Base-by-base conservation (phyloP, 2,329 filamentous ascomycete species). In the Pseudohalonectria lignicola region DNA sequence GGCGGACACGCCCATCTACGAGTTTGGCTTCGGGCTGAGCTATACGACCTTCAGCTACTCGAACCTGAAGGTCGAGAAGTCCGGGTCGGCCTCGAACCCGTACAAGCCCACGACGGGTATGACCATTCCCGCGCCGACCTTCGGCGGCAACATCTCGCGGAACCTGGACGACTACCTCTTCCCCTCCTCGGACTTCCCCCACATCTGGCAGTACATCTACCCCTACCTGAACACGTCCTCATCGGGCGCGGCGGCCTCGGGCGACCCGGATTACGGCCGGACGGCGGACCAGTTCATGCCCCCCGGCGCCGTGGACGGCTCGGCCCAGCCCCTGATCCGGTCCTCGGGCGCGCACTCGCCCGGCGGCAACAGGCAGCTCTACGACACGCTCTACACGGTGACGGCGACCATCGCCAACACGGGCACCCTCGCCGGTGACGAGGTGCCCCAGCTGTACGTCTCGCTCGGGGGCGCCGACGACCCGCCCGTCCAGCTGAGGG, bases 31-130 rank as follows among this genome's bases (percentile, higher is more conserved):
- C 50, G 86, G 86, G 40, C 64, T 93, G 11, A 83, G 76, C 4
- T 93, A 92, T 67, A 86, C 84, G 1, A 85, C 71, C 3, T 90
- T 93, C 52, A 57, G 73, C 39, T 86, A 86, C 63, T 76, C 79
- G n/a, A 66, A 83, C 53, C 60, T 92, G 25, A 56, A 66, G 21
- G 61, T 86, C 25, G 49, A 63, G 45, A 70, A 71, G 47, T 57
- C 61, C 34, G 49, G 62, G n/a, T 66, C 64, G 2, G 55, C 54
- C 16, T 51, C 63, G 0, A 21, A 12, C 13, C 21, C 26, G 12
- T 85, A 84, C 62, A 49, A 47, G 8, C 71, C 82, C 0, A 76
- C 77, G 0, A 28, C 60, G 1, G 83, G 82, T 41, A 56, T 66
- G 49, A 84, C 81, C 0, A 61, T 60, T 28, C 59, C 75, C 1